Evolutionary conservation across 2,329 filamentous ascomycete species (phyloP), one percentile per base, ranked within the genome.

Genomic region (Cladophialophora yegresii): DNA sequence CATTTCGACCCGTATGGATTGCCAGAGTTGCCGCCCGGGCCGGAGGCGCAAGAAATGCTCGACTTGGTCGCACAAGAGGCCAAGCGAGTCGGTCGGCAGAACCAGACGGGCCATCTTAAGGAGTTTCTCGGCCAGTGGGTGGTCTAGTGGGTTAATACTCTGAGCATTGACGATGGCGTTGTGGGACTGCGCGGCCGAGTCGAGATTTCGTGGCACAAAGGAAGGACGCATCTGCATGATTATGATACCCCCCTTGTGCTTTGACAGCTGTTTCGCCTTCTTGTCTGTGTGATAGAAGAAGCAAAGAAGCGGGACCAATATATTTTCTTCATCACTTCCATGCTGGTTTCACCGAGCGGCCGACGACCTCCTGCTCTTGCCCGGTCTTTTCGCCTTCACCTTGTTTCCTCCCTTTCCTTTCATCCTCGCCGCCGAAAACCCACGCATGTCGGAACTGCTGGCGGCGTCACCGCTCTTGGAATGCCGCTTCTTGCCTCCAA

Each of bases 401-500:
- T 49, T 49, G 47, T 7, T 22, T 20, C 57, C 57, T 12, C 57
- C 57, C 12, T 51, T 50, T 30, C 61, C 68, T 63, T 72, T 96
- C 91, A 96, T 96, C 79, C 87, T 90, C 82, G 89, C 92, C 43
- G 83, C 84, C 61, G 89, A 92, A 81, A 96, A 98, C 1, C 85
- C 87, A 67, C 86, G 86, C 71, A 96, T 80, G 76, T 99, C 95
- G 66, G 86, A 89, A 54, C 88, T 92, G 69, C 91, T 96, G 67
- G 84, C 75, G 55, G 93, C 92, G 78, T 97, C 93, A 71, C 92
- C 92, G 66, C 92, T 96, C 86, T 99, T 99, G 62, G 84, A 79
- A 76, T 92, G 88, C 61, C 89, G 84, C 84, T 99, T 99, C 87
- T 96, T 97, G 72, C 95, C 95, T 66, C 95, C 95, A 74, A 93